These are phyloP conservation scores for Euclidium syriacum DNA, from an alignment of 345 rosid genomes.

Conservation along the genomic window DNA sequence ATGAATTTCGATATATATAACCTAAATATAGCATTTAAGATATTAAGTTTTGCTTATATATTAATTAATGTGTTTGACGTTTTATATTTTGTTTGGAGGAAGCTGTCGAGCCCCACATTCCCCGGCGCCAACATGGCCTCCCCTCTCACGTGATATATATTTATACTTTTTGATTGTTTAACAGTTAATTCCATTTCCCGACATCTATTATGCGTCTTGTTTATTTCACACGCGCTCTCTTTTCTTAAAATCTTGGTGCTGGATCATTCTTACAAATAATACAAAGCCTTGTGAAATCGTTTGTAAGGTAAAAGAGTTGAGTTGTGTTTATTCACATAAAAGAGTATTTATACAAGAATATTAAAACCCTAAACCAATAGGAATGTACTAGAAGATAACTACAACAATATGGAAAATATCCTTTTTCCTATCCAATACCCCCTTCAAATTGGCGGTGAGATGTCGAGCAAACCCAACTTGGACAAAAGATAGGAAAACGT, in stretches of 20 bases:
- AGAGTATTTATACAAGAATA: no score
- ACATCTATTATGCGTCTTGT: constrained; percentile 21
- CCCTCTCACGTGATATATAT: constrained; percentile 50
- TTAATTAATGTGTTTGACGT: constrained; percentile 14
- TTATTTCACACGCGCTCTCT: constrained; percentile 16
- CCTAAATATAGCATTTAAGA: neutral
- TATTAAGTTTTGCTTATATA: neutral
- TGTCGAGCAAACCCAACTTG: no score
- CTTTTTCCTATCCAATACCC: no score
- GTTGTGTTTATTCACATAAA: no score
- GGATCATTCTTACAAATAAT: neutral
- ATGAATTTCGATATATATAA: neutral
- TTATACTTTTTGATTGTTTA: constrained; percentile 12
- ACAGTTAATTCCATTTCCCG: neutral
- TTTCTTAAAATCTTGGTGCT: neutral
- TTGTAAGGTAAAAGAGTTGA: no score
- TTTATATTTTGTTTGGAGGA: constrained; percentile 13
- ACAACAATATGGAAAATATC: no score
- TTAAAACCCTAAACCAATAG: no score
- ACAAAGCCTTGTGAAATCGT: no score
- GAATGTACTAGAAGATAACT: no score
- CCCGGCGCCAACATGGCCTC: constrained; percentile 67
- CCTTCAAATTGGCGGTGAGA: no score
- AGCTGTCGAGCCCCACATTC: constrained; percentile 55
- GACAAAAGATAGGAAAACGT: no score